These are phyloP conservation scores for Pythium volutum DNA, from an alignment of 352 stramenopile genomes.

Conservation along the genomic window DNA sequence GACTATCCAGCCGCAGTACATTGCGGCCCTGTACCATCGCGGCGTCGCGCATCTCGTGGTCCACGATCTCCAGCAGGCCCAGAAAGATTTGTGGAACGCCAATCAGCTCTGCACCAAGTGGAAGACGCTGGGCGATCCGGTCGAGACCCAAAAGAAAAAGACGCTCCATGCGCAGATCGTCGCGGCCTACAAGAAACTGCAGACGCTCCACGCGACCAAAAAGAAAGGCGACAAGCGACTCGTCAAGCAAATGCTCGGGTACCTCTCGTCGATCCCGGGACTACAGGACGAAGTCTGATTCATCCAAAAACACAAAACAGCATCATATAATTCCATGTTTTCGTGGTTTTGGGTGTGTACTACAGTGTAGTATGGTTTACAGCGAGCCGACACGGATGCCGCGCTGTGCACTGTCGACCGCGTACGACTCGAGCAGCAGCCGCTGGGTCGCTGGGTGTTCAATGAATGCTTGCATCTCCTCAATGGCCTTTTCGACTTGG, in stretches of 20 bases:
- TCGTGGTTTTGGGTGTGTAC: neutral
- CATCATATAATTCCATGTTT: neutral
- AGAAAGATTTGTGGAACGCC: conserved; percentile 66
- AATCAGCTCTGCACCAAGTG: conserved; percentile 57
- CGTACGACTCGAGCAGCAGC: conserved; percentile 62
- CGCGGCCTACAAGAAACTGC: conserved; percentile 68
- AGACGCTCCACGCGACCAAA: conserved; percentile 66
- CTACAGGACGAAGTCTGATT: conserved; percentile 41
- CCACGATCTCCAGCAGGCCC: conserved; percentile 52
- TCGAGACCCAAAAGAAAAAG: conserved; percentile 33
- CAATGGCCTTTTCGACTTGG: conserved; percentile 67
- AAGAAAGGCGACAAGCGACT: conserved; percentile 81
- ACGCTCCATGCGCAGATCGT: conserved; percentile 47
- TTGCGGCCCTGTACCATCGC: conserved; percentile 68
- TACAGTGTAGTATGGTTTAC: no score
- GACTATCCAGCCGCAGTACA: conserved; percentile 31
- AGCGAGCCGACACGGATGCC: conserved; percentile 71
- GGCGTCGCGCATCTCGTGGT: conserved; percentile 63
- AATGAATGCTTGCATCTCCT: conserved; percentile 73
- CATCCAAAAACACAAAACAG: neutral
- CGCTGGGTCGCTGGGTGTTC: conserved; percentile 63
- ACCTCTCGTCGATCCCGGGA: conserved; percentile 65
- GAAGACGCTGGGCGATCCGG: conserved; percentile 28
- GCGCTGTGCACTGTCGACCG: conserved; percentile 54
- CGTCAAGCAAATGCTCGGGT: conserved; percentile 82